Percentiles rank a stretch among this genome's conserved stretches.
Conservation (phyloP, 306 rosid genomes). For the Hylodesmum podocarpum region DNA sequence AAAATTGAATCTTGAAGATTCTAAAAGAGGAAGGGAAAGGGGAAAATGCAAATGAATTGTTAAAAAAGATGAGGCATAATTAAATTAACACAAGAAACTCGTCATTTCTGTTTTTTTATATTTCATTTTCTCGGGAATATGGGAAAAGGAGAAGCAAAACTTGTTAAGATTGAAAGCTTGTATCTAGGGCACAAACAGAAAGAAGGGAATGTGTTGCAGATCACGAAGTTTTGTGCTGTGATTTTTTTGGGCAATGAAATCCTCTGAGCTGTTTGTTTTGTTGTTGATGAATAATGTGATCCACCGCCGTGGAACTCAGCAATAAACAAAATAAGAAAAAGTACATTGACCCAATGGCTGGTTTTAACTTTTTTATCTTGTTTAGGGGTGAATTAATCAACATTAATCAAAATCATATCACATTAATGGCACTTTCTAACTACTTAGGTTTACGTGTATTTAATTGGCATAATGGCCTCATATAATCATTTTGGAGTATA, state of each 20-base stretch:
- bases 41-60: neutral
- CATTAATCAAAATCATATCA: neutral
- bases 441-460: neutral
- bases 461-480: neutral
- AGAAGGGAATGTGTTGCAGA: conserved; percentile 33
- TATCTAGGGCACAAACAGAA: neutral
- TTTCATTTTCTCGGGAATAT: conserved; percentile 31
- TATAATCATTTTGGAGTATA: neutral
- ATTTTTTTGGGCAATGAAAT: conserved; percentile 22
- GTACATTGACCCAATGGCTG: conserved; percentile 29
- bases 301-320: conserved; percentile 42
- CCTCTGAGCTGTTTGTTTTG: conserved; percentile 31
- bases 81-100: neutral
- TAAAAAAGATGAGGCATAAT: neutral
- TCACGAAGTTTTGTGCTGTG: neutral
- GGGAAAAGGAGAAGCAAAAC: neutral
- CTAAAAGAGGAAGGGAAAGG: neutral
- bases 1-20: conserved; percentile 42
- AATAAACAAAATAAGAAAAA: conserved; percentile 13
- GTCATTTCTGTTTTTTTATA: neutral
- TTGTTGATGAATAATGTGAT: conserved; percentile 29
- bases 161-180: neutral
- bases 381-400: neutral
- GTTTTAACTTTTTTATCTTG: conserved; percentile 27
- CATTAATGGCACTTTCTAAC: neutral